Evolutionary conservation across 768 basidiomycete genomes (phyloP).

Genomic region (Lentinula guzmanii): DNA sequence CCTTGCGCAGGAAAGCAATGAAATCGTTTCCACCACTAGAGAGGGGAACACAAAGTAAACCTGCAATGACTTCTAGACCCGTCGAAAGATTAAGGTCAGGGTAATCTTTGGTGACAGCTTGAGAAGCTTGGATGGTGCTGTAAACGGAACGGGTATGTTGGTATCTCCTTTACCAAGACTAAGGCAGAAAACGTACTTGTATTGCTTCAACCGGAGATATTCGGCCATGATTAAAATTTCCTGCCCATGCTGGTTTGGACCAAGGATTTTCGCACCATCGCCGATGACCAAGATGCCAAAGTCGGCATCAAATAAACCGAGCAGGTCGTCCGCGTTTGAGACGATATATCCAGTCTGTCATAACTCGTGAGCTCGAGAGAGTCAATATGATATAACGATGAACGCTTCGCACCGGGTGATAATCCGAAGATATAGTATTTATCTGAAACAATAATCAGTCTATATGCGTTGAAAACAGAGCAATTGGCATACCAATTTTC

Average conservation of each 20-base stretch:
- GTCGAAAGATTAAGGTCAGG: constrained; percentile 47
- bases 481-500: constrained; percentile 56
- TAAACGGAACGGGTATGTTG: not conserved
- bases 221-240: constrained; percentile 77
- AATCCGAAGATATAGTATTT: constrained; percentile 60
- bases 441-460: constrained; percentile 33
- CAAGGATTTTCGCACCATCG: constrained; percentile 66
- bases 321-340: constrained; percentile 73
- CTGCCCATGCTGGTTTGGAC: constrained; percentile 65
- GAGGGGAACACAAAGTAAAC: constrained; percentile 70
- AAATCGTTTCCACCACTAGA: constrained; percentile 72
- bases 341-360: constrained; percentile 65
- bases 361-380: not conserved
- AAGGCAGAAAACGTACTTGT: constrained; percentile 40
- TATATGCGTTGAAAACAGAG: not conserved
- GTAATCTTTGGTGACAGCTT: constrained; percentile 62
- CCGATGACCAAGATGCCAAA: constrained; percentile 68
- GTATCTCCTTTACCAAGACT: not conserved
- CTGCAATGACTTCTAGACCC: constrained; percentile 62
- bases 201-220: constrained; percentile 70
- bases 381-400: not conserved
- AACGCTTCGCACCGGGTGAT: constrained; percentile 42
- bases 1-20: constrained; percentile 74
- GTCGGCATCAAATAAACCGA: constrained; percentile 74
- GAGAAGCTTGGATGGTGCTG: constrained; percentile 66